phyloP scores from a whole-genome alignment of 306 rosid species.

The Alnus rubra region DNA sequence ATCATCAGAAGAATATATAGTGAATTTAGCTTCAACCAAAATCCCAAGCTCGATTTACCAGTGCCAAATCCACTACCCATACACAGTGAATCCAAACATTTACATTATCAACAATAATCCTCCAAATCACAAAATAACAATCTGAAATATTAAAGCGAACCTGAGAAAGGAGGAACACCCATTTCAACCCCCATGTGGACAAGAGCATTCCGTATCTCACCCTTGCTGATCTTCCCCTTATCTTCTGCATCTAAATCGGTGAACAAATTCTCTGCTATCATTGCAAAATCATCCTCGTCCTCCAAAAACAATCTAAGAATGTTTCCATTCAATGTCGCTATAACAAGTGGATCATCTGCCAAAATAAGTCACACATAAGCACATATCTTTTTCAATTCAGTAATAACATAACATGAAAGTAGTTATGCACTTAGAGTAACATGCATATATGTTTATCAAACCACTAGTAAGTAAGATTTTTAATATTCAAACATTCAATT shows the following conservation, averaged over 20 bases:
- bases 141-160: slow-evolving; percentile 35
- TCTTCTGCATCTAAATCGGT: slow-evolving; percentile 87
- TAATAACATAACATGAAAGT: neutral
- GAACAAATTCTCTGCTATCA: slow-evolving; percentile 85
- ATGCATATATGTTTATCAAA: neutral
- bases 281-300: slow-evolving; percentile 97
- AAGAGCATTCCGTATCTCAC: slow-evolving; percentile 70
- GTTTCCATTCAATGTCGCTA: slow-evolving; percentile 81
- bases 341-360: slow-evolving; percentile 77
- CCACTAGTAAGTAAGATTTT: neutral
- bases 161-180: slow-evolving; percentile 97
- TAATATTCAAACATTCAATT: neutral
- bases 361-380: slow-evolving; percentile 22
- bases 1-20: neutral
- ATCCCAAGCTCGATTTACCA: neutral
- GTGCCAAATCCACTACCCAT: neutral
- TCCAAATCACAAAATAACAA: neutral
- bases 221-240: slow-evolving; percentile 81
- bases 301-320: slow-evolving; percentile 60
- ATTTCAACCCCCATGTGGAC: slow-evolving; percentile 82
- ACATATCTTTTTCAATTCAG: neutral
- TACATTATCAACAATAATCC: neutral
- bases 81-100: neutral
- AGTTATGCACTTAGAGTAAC: neutral
- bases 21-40: neutral